phyloP scores from a whole-genome alignment of 2,329 filamentous ascomycete species.

The Aspergillus japonicus region DNA sequence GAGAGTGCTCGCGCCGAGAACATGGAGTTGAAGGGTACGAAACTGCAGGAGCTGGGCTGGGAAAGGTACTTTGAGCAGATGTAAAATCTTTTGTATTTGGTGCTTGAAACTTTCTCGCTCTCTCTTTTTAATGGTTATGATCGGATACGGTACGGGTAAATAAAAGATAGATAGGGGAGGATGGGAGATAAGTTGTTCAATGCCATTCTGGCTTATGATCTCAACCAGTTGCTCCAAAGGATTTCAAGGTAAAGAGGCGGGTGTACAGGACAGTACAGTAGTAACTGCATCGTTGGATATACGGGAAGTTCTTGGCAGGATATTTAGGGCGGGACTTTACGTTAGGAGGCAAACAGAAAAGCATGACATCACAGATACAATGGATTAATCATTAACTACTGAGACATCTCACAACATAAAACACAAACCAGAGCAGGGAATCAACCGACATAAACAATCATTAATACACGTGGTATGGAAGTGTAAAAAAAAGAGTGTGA shows the following conservation, averaged over 20 bases:
- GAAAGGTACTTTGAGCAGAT: constrained; percentile 48
- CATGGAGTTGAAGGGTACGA: constrained; percentile 43
- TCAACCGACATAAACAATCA: neutral
- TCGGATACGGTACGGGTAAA: neutral
- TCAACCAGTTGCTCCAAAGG: neutral
- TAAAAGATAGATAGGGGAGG: constrained; percentile 1
- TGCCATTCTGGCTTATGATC: neutral
- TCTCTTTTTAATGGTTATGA: neutral
- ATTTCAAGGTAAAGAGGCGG: too few species aligned
- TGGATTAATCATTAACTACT: constrained; percentile 8
- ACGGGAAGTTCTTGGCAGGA: too few species aligned
- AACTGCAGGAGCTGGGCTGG: constrained; percentile 45
- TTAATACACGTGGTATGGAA: neutral
- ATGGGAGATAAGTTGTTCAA: too few species aligned
- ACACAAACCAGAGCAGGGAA: neutral
- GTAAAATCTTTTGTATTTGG: constrained; percentile 18
- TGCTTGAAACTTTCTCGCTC: too few species aligned
- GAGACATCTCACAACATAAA: neutral
- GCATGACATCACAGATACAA: neutral
- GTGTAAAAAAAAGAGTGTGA: neutral
- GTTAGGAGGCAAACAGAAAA: neutral
- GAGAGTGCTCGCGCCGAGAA: constrained; percentile 43
- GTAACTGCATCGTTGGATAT: too few species aligned
- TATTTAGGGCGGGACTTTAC: too few species aligned
- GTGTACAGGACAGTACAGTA: too few species aligned